Percentiles rank a stretch among this genome's conserved stretches.
Evolutionary conservation across 306 rosid genomes (phyloP).

Genomic region (Nissolia schottii): DNA sequence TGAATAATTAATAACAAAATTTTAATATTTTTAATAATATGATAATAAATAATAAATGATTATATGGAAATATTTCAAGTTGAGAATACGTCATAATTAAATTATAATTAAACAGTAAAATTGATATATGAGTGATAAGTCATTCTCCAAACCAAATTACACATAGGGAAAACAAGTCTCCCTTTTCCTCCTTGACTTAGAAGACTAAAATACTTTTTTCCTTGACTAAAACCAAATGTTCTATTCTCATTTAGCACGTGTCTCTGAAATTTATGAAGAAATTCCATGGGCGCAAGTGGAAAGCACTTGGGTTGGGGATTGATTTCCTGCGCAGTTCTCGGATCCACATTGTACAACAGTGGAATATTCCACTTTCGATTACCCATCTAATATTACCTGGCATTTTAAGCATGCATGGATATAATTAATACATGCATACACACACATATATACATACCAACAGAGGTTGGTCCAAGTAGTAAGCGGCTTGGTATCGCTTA

Average conservation of each 20-base stretch:
- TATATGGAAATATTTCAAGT: too few relatives aligned
- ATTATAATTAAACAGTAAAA: too few relatives aligned
- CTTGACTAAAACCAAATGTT: neutral
- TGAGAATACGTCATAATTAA: too few relatives aligned
- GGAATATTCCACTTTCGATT: neutral
- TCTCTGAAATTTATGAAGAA: neutral
- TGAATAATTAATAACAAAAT: too few relatives aligned
- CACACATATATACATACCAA: too few relatives aligned
- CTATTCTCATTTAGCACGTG: neutral
- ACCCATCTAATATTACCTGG: neutral
- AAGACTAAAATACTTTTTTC: neutral
- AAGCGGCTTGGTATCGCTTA: too few relatives aligned
- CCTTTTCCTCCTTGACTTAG: slow-evolving; percentile 4
- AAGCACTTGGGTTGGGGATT: neutral
- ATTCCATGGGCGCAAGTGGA: neutral
- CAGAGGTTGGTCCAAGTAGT: too few relatives aligned
- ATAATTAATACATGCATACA: too few relatives aligned
- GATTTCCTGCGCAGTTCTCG: neutral
- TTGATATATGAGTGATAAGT: neutral
- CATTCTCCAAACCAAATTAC: neutral
- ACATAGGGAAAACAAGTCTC: neutral
- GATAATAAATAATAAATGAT: too few relatives aligned
- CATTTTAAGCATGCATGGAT: neutral
- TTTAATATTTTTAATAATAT: too few relatives aligned
- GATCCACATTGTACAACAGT: neutral